Evolutionary conservation across 73 alveolate genomes (phyloP).

Genomic region (Tetrahymena malaccensis): DNA sequence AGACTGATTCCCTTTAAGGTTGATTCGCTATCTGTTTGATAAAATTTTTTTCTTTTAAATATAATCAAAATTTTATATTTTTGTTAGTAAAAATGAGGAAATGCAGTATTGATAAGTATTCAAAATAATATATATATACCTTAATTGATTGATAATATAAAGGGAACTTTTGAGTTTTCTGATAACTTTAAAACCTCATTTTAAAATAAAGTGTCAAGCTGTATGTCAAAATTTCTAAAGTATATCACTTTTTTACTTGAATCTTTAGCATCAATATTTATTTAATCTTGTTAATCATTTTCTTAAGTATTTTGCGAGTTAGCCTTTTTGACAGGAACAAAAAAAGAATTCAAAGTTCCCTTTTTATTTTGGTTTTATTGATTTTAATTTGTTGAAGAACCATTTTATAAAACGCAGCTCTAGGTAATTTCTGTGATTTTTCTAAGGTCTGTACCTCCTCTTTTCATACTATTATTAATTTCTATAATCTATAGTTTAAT

Average conservation of each 20-base stretch:
- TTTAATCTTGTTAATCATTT: background rate
- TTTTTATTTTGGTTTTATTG: background rate
- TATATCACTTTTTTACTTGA: background rate
- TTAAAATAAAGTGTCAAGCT: background rate
- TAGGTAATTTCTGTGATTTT: background rate
- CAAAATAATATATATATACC: background rate
- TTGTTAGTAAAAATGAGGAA: background rate
- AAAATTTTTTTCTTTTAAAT: too few species aligned
- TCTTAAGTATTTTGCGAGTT: background rate
- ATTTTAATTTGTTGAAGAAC: background rate
- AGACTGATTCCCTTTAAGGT: background rate
- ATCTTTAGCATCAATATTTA: background rate
- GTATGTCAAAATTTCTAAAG: background rate
- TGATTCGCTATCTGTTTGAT: background rate
- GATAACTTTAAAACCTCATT: background rate
- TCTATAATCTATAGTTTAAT: background rate
- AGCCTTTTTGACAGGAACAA: background rate
- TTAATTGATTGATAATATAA: background rate
- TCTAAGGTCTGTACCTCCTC: background rate
- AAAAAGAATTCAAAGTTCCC: background rate
- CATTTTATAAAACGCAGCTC: background rate
- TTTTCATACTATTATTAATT: background rate
- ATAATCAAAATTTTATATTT: too few species aligned
- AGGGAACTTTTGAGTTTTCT: background rate
- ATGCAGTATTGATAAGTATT: background rate